Base-by-base conservation (phyloP, 2,329 filamentous ascomycete species). In the Xylariaceae sp. region DNA sequence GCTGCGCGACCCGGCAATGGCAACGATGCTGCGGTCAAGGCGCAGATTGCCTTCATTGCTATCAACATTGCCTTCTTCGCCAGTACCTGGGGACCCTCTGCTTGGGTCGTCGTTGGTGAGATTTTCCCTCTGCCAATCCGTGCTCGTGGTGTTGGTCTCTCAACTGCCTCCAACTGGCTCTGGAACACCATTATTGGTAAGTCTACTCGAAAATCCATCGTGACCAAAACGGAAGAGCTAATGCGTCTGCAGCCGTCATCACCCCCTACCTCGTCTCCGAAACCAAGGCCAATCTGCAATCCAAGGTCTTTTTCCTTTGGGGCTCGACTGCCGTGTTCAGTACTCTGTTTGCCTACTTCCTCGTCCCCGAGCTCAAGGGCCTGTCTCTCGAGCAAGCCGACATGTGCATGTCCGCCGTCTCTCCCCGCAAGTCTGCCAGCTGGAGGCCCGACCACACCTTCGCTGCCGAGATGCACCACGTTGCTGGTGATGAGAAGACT, bases 61-160 rank as follows among this genome's bases (percentile, higher is more conserved):
- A 80, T 90, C 71, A 87, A 87, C 76, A 89, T 90, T 71, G 83
- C 86, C 74, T 88, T 86, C 79, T 90, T 90, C 68, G 86, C 86
- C 45, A 77, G 75, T 17, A 89, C 86, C 45, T 90, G 86, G 86
- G 87, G 86, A 39, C 86, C 87, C 1, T 81, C 64, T 11, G 74
- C 81, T 15, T 86, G 82, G 83, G 78, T 81, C 39, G 76, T 89
- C 48, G 86, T 89, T 58, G 86, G 86, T 62, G 86, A 90, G 71
- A 82, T 86, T 65, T 90, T 84, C 77, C 85, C 86, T 48, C 78
- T 90, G 9, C 84, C 83, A 31, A 89, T 90, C 66, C 83, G 86
- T 53, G 81, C 85, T 27, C 81, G 83, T 60, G 85, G 85, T 70
- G 84, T 89, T 45, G 84, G 77, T 60, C 75, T 89, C 45, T 85